phyloP scores from a whole-genome alignment of 177 flowering plant genomes.

The Tripterygium wilfordii region DNA sequence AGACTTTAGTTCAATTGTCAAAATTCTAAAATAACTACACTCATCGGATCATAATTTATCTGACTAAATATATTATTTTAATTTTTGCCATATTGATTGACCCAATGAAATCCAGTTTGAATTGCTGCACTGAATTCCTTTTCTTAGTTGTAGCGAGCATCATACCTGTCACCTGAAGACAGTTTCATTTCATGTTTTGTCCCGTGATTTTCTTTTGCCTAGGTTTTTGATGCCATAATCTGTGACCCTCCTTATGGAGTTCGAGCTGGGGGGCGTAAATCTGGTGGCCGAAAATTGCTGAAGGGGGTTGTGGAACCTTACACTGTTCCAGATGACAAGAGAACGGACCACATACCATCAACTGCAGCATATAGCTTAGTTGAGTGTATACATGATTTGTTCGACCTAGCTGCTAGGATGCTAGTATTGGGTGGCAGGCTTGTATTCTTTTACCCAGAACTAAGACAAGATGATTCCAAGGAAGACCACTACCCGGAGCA shows the following conservation, averaged over 20 bases:
- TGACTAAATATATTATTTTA: too few species aligned
- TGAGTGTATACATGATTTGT: constrained; percentile 91
- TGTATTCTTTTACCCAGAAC: constrained; percentile 85
- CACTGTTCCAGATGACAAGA: constrained; percentile 80
- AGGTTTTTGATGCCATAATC: constrained; percentile 93
- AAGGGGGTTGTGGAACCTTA: constrained; percentile 72
- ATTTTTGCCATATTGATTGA: too few species aligned
- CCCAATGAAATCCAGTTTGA: too few species aligned
- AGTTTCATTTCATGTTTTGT: neutral
- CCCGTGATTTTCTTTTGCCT: neutral
- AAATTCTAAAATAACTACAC: too few species aligned
- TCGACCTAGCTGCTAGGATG: constrained; percentile 84
- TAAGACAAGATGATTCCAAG: constrained; percentile 59
- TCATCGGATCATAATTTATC: too few species aligned
- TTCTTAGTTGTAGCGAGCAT: neutral
- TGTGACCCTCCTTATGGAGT: constrained; percentile 99
- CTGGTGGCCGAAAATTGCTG: constrained; percentile 88
- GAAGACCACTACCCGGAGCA: constrained; percentile 62
- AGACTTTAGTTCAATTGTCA: too few species aligned
- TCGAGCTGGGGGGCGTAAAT: constrained; percentile 99
- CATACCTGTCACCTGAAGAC: neutral
- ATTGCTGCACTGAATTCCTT: too few species aligned
- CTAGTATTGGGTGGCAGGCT: constrained; percentile 89
- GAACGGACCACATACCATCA: constrained; percentile 88
- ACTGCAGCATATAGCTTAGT: constrained; percentile 88